Base-by-base conservation (phyloP, 805 yeast species). In the Metschnikowia orientalis region DNA sequence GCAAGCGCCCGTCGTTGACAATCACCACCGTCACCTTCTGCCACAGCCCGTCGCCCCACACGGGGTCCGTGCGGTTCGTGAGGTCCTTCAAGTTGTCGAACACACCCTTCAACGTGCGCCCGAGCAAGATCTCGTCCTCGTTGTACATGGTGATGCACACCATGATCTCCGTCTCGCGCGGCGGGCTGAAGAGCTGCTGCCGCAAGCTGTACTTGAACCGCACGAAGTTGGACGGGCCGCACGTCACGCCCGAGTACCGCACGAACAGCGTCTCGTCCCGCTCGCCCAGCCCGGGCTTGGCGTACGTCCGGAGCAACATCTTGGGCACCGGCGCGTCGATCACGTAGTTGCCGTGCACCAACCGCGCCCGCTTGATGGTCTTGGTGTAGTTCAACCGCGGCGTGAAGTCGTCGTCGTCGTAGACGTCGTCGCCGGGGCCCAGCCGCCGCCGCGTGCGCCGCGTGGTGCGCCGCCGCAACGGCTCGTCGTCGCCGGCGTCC, bases 171-270 rank as follows among this genome's bases (percentile, higher is more conserved):
- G 96, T 90, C 42, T 72, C 70, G 45, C 97, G 73, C 2, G 92
- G 90, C 23, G 76, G 79, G 25, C 71, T 62, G 54, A 86, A 90
- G 48, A 85, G 77, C 26, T 75, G 72, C 52, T 88, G 97, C 47
- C 98, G 73, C 19, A 90, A 66, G n/a, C 81, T 79, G 63, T 85
- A 92, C 47, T 77, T 74, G 42, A 72, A 72, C 7, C 47, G 45
- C 12, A 58, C 62, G 51, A 84, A 85, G 35, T 80, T 76, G 8
- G 75, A 68, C 0, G 97, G 97, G 42, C 90, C 94, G 56, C 95
- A 82, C 1, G 97, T 90, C 13, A 85, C 88, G 0, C 96, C 97
- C 37, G 92, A 86, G 59, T 89, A 90, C 56, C 97, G 73, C 90
- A 90, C 81, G 49, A 81, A 86, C 20, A 69, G 81, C 82, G 64